Base-by-base conservation (phyloP, 768 basidiomycete genomes). In the Lentinus tigrinus region DNA sequence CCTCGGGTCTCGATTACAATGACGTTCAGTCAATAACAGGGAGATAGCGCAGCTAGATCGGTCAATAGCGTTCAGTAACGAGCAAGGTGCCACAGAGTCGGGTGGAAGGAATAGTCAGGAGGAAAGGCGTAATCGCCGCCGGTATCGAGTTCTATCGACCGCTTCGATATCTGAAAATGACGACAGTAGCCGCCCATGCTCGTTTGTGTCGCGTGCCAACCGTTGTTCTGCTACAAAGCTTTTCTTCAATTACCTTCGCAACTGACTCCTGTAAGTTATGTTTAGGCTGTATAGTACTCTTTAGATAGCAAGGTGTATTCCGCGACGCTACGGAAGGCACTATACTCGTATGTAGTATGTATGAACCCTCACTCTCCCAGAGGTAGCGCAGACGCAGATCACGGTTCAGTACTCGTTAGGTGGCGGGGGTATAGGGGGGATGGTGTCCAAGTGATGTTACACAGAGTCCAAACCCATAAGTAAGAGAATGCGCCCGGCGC, bases 261-360 rank as follows among this genome's bases (percentile, higher is more conserved):
- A n/a, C 13, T 46, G 13, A 23, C 43, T 46, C 42, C 42, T 23
- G 24, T 46, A 46, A 21, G 5, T 17, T 44, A 21, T 10, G 17
- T 4, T 21, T 19, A n/a, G 23, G 21, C 19, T 19, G 43, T 46
- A 46, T 4, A 23, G 14, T 46, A 46, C 3, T 26, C 21, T 46
- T 2, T 4, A 46, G 6, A 46, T 46, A 46, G 43, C 43, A 46
- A n/a, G 34, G 27, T 49, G 47, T 49, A 49, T 49, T 36, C 16
- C 21, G 37, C n/a, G 19, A 23, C 21, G 38, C 38, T 28, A 52
- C 47, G 27, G 27, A 34, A 26, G 34, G 54, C 54, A 55, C 48
- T 56, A 49, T 37, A 50, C 39, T 56, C 47, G n/a, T 56, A 49
- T 50, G 36, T 51, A 51, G 37, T 37, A 47, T 36, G n/a, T n/a